phyloP scores from a whole-genome alignment of 140 eudicot genomes.

The Bidens hawaiensis region DNA sequence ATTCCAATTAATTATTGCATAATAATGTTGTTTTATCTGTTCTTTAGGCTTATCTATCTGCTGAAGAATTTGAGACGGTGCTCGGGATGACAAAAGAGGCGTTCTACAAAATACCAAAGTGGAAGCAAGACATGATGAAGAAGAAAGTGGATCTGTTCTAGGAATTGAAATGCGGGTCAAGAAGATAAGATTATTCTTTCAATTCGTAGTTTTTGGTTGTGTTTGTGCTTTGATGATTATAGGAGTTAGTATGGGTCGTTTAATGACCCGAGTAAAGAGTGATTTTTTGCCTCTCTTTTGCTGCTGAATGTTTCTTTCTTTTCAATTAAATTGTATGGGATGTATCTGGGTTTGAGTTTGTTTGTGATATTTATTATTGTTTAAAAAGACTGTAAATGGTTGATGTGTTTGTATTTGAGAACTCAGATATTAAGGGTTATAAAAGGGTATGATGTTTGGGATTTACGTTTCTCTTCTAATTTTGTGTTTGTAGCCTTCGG shows the following conservation, averaged over 20 bases:
- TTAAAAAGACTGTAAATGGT: constrained; percentile 31
- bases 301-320: constrained; percentile 9
- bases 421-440: constrained; percentile 19
- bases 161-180: constrained; percentile 15
- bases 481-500: too few relatives aligned
- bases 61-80: constrained; percentile 64
- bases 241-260: constrained; percentile 33
- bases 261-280: constrained; percentile 55
- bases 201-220: constrained; percentile 18
- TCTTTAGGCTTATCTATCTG: constrained; percentile 77
- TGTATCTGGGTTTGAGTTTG: constrained; percentile 23
- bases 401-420: constrained; percentile 26
- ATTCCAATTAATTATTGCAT: neutral
- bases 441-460: constrained; percentile 18
- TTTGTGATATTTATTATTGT: constrained; percentile 16
- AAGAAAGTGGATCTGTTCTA: constrained; percentile 91
- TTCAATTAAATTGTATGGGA: neutral
- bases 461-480: neutral
- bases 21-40: neutral
- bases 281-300: constrained; percentile 36
- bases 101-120: constrained; percentile 80
- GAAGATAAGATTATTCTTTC: constrained; percentile 30
- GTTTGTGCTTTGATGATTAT: constrained; percentile 21
- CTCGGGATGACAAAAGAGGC: constrained; percentile 77
- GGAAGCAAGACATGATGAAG: constrained; percentile 99